Evolutionary conservation across 768 basidiomycete genomes (phyloP).

Genomic region (Calocera viscosa): DNA sequence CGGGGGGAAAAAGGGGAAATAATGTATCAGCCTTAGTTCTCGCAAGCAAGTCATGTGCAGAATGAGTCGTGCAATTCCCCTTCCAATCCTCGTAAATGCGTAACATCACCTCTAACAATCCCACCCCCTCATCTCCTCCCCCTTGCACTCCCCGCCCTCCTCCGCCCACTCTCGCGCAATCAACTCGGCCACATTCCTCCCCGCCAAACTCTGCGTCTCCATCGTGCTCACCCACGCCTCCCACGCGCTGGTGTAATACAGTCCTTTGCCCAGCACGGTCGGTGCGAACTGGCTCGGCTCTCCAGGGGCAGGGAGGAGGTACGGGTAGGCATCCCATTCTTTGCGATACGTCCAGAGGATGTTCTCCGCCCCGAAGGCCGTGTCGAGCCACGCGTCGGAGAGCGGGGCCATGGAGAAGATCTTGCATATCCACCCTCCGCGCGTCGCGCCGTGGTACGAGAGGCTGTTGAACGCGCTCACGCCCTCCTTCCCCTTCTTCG

Average conservation of each 20-base stretch:
- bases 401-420: constrained; percentile 64
- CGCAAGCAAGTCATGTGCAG: no score
- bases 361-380: constrained; percentile 46
- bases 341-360: constrained; percentile 76
- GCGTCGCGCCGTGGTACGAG: constrained; percentile 58
- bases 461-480: constrained; percentile 66
- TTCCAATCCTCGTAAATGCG: no score
- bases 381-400: constrained; percentile 55
- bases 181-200: constrained; percentile 71
- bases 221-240: constrained; percentile 76
- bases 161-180: constrained; percentile 65
- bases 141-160: constrained; percentile 43
- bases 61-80: no score
- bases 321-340: constrained; percentile 76
- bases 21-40: no score
- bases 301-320: constrained; percentile 44
- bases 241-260: constrained; percentile 87
- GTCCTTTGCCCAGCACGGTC: constrained; percentile 57
- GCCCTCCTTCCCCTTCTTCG: constrained; percentile 17
- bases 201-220: constrained; percentile 82
- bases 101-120: constrained; percentile 43
- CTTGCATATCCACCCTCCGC: constrained; percentile 58
- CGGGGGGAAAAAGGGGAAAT: no score
- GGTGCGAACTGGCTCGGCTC: constrained; percentile 47
- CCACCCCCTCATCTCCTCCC: constrained; percentile 56